Percentiles rank a stretch among this genome's conserved stretches.
These are phyloP conservation scores for Vigna reflexopilosa DNA, from an alignment of 306 rosid genomes.

Conservation along the genomic window DNA sequence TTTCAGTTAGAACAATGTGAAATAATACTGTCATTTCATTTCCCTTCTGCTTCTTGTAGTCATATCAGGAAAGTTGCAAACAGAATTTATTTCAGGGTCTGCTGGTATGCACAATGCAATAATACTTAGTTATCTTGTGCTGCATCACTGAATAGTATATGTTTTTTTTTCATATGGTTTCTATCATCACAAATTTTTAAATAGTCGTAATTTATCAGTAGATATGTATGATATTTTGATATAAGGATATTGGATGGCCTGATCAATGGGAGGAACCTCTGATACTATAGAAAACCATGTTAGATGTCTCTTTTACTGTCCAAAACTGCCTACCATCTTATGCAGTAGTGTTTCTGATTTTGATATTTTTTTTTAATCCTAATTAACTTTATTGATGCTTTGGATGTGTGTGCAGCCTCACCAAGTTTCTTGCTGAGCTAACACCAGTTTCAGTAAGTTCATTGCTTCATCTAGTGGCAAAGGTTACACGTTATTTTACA, in stretches of 20 bases:
- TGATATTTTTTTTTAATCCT: not conserved
- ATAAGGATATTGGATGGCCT: slow-evolving; percentile 27
- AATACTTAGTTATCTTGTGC: too few relatives aligned
- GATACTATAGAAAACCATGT: slow-evolving; percentile 1
- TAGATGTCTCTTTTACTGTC: slow-evolving; percentile 2
- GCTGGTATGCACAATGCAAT: too few relatives aligned
- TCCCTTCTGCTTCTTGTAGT: too few relatives aligned
- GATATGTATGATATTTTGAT: not conserved
- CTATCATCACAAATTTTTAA: not conserved
- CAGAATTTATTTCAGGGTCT: too few relatives aligned
- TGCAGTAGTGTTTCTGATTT: slow-evolving; percentile 21
- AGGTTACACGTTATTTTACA: not conserved
- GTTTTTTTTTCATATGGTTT: too few relatives aligned
- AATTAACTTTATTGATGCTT: slow-evolving; percentile 27
- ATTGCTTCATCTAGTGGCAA: slow-evolving; percentile 39
- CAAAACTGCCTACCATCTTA: not conserved
- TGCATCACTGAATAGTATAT: too few relatives aligned
- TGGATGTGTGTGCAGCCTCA: slow-evolving; percentile 68
- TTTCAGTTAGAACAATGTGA: too few relatives aligned
- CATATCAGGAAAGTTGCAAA: too few relatives aligned
- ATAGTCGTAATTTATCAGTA: slow-evolving; percentile 20
- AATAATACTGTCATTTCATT: too few relatives aligned
- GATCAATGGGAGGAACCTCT: not conserved
- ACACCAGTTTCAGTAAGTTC: slow-evolving; percentile 88
- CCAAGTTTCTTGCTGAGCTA: slow-evolving; percentile 70